These are phyloP conservation scores for Phytophthora chlamydospora DNA, from an alignment of 352 stramenopile species.

Conservation along the genomic window DNA sequence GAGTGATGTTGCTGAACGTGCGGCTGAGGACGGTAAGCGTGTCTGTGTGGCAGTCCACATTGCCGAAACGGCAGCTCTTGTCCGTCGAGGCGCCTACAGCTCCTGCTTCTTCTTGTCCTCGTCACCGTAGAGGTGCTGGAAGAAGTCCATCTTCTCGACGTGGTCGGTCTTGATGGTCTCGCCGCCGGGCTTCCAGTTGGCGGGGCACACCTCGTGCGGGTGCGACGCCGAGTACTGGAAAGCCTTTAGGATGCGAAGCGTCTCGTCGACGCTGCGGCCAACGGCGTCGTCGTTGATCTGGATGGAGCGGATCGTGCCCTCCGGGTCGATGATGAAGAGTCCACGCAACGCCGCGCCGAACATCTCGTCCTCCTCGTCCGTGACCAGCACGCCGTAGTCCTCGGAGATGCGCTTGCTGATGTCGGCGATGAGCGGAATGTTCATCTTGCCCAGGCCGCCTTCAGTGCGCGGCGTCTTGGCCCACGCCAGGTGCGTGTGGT, in stretches of 20 bases:
- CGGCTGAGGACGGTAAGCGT: not conserved
- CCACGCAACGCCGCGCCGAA: conserved; percentile 76
- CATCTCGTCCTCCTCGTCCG: conserved; percentile 81
- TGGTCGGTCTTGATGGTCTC: conserved; percentile 89
- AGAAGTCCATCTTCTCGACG: conserved; percentile 84
- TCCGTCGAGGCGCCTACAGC: conserved; percentile 27
- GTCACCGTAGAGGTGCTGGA: conserved; percentile 81
- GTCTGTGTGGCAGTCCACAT: not conserved
- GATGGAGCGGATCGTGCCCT: conserved; percentile 84
- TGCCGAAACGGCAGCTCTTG: not conserved
- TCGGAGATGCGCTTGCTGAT: conserved; percentile 87
- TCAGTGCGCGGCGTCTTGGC: conserved; percentile 81
- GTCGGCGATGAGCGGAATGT: conserved; percentile 82
- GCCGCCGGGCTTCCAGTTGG: conserved; percentile 85
- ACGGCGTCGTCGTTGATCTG: conserved; percentile 88
- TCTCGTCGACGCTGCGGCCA: conserved; percentile 84
- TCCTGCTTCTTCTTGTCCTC: conserved; percentile 61
- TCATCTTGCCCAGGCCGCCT: conserved; percentile 82
- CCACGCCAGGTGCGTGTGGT: conserved; percentile 88
- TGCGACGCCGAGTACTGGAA: conserved; percentile 82
- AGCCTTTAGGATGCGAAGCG: conserved; percentile 83
- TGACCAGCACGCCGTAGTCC: conserved; percentile 88
- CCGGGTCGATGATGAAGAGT: conserved; percentile 86
- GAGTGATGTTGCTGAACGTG: not conserved
- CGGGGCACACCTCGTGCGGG: conserved; percentile 84